These are phyloP conservation scores for Teunomyces kruisii DNA, from an alignment of 805 yeast genomes.

Conservation along the genomic window DNA sequence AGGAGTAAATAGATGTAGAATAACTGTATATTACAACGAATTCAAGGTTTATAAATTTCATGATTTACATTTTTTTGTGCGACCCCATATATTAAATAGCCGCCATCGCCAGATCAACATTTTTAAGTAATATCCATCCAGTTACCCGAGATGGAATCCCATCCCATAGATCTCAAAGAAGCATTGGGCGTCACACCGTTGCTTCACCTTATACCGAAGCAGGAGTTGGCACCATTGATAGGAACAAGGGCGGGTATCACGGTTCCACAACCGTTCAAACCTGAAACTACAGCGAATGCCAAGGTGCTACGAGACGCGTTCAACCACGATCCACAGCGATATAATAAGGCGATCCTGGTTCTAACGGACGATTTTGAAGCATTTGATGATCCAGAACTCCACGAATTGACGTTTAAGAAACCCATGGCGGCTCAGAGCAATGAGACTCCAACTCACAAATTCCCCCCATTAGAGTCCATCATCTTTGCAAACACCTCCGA, in stretches of 20 bases:
- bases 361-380: constrained; percentile 14
- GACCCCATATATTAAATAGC: neutral
- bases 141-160: neutral
- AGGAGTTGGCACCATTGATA: constrained; percentile 14
- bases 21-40: constrained; percentile 1
- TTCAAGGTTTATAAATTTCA: neutral
- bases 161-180: constrained; percentile 21
- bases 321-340: constrained; percentile 3
- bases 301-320: constrained; percentile 22
- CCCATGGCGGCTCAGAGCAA: constrained; percentile 18
- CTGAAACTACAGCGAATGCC: neutral
- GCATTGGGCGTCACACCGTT: constrained; percentile 27
- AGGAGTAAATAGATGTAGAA: constrained; percentile 2
- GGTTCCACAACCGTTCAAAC: neutral
- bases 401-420: constrained; percentile 32
- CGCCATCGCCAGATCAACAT: constrained; percentile 1
- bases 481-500: constrained; percentile 10
- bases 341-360: constrained; percentile 6
- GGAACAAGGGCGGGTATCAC: constrained; percentile 1
- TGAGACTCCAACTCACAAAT: constrained; percentile 1
- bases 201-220: constrained; percentile 29
- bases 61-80: too few relatives aligned
- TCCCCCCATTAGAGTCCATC: constrained; percentile 14
- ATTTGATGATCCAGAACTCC: constrained; percentile 27
- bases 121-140: neutral